Base-by-base conservation (phyloP, 176 grass and related monocot genomes). In the Metroxylon sagu region DNA sequence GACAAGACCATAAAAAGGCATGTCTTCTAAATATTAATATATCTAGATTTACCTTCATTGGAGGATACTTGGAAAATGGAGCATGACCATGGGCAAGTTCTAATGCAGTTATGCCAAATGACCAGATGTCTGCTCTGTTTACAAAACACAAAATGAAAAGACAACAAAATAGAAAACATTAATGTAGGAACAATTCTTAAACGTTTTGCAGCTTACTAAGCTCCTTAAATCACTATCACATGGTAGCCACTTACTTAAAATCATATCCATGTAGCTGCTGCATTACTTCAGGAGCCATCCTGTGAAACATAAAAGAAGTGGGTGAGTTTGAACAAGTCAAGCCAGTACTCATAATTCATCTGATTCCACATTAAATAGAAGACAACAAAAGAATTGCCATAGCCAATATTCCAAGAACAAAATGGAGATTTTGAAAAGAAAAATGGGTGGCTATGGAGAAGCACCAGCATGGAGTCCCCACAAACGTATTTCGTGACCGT, bases 281-380 rank as follows among this genome's bases (percentile, higher is more conserved):
- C 93, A 98, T 98, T 61, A 98, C 93, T 85, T 98, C 93, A 60
- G 93, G 93, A 75, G 93, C 93, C 93, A 98, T 98, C 91, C 91
- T 95, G 74, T 54, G 66, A 74, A 53, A 25, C 16, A 51, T 18
- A 60, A 27, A 26, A 19, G 17, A 60, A 43, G 10, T 43, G 10
- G 2, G 35, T 43, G 35, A 43, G 6, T 31, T 43, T 43, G 8
- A 14, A 43, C 2, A 43, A 43, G 1, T 43, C 35, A 35, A 35
- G 8, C 31, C 31, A 35, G 31, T 35, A 14, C 10, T 43, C 35
- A 43, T 43, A 7, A 31, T 31, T 12, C 35, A 12, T 12, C 7
- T 43, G 35, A 43, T 43, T 43, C 8, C 2, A 43, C 7, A 43
- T 14, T 12, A 43, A 35, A 43, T 14, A 43, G 35, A 12, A 43